Conservation (phyloP, 108 stramenopile species). For the Nitzschia sp. region DNA sequence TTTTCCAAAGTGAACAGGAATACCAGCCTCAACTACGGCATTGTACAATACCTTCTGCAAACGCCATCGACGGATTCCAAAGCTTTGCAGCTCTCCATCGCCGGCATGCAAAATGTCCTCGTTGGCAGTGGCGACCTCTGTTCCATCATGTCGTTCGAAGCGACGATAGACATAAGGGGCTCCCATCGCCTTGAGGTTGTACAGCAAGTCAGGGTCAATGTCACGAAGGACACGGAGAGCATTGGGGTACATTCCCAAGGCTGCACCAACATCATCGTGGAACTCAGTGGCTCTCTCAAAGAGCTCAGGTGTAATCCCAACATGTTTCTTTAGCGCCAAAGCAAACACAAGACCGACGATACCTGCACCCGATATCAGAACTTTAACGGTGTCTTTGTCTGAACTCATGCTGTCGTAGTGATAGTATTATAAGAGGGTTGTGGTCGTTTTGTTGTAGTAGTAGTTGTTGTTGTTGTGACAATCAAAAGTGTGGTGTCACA, state of each 20-base stretch:
- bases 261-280: slow-evolving; percentile 49
- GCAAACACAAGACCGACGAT: slow-evolving; percentile 38
- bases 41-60: slow-evolving; percentile 56
- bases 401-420: background rate
- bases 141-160: slow-evolving; percentile 70
- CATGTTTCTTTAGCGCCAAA: slow-evolving; percentile 30
- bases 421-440: background rate
- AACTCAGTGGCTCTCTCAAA: slow-evolving; percentile 27
- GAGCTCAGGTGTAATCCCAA: slow-evolving; percentile 28
- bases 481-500: too few relatives aligned
- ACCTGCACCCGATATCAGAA: slow-evolving; percentile 34
- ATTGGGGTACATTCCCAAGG: slow-evolving; percentile 70
- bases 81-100: slow-evolving; percentile 42
- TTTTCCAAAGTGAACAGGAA: slow-evolving; percentile 55
- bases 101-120: slow-evolving; percentile 44
- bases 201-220: slow-evolving; percentile 35
- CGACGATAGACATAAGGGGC: slow-evolving; percentile 56
- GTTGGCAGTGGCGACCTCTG: slow-evolving; percentile 50
- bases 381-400: background rate
- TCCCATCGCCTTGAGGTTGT: slow-evolving; percentile 38
- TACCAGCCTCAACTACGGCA: slow-evolving; percentile 33
- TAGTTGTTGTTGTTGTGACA: background rate
- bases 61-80: slow-evolving; percentile 64
- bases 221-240: slow-evolving; percentile 59
- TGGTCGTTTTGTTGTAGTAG: background rate